phyloP scores from a whole-genome alignment of 1,139 yeast species.

The Magnusiomyces tetraspermus region DNA sequence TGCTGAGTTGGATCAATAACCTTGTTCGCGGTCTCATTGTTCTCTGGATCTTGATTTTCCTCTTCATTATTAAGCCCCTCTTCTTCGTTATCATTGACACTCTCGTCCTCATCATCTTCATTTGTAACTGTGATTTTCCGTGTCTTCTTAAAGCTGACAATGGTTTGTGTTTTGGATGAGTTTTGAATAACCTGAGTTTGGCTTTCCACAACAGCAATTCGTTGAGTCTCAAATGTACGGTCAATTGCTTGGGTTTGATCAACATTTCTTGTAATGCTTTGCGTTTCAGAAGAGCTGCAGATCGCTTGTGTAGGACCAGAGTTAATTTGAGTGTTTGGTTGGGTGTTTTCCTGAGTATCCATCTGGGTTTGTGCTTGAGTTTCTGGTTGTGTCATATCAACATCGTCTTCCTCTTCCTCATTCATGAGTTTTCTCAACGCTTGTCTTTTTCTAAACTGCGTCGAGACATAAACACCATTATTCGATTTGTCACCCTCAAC shows the following conservation, averaged over 20 bases:
- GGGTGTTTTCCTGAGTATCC: neutral
- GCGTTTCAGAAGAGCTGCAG: neutral
- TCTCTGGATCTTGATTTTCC: neutral
- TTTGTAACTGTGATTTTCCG: neutral
- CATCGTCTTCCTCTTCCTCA: neutral
- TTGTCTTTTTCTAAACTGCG: neutral
- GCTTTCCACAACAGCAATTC: too few species aligned
- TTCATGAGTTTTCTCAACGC: neutral
- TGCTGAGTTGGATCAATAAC: too few species aligned
- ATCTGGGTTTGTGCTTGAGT: neutral
- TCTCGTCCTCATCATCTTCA: neutral
- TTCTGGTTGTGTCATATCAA: neutral
- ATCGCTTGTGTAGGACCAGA: neutral
- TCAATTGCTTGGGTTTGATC: neutral
- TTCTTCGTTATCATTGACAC: neutral
- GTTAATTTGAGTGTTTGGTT: neutral
- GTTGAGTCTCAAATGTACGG: neutral
- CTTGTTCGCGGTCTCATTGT: too few species aligned
- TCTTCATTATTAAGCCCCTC: neutral
- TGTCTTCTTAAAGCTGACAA: neutral
- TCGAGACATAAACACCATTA: neutral
- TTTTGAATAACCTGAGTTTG: too few species aligned
- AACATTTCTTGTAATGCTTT: neutral
- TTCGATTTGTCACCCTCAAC: too few species aligned
- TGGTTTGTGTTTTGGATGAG: neutral